Conservation (phyloP, 495 filamentous ascomycete genomes). For the Aspergillus haitiensis region DNA sequence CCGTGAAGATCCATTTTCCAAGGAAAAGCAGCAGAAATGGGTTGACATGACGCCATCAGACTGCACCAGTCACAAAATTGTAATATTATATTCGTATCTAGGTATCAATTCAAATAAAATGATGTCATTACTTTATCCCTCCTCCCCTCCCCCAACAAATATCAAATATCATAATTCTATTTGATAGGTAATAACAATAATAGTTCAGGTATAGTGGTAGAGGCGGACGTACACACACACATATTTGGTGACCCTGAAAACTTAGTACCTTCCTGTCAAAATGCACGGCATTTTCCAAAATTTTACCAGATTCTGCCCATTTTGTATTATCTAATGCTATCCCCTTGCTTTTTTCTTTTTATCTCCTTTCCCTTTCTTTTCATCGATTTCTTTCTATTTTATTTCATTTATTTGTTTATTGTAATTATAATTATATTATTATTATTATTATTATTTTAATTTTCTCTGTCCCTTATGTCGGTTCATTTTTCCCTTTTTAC, state of each 20-base stretch:
- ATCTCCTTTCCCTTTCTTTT: neutral
- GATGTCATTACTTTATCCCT: too few species aligned
- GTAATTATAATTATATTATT: too few species aligned
- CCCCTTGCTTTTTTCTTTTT: neutral
- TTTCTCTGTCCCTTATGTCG: too few species aligned
- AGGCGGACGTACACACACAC: too few species aligned
- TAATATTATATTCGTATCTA: neutral
- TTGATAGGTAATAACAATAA: too few species aligned
- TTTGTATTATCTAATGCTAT: neutral
- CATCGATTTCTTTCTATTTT: neutral
- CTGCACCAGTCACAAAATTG: neutral
- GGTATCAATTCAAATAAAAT: too few species aligned
- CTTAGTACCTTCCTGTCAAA: too few species aligned
- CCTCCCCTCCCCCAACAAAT: conserved; percentile 3
- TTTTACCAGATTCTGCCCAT: neutral
- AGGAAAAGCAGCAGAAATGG: neutral
- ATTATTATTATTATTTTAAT: too few species aligned
- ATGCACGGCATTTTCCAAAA: too few species aligned
- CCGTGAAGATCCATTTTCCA: conserved; percentile 12
- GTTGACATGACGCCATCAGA: conserved; percentile 1
- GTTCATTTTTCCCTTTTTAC: too few species aligned
- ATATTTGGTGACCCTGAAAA: too few species aligned
- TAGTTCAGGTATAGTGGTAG: too few species aligned
- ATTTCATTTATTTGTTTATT: neutral
- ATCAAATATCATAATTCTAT: conserved; percentile 9